These are phyloP conservation scores for Mucor saturninus DNA, from an alignment of 371 early-diverging fungal species.

Conservation along the genomic window DNA sequence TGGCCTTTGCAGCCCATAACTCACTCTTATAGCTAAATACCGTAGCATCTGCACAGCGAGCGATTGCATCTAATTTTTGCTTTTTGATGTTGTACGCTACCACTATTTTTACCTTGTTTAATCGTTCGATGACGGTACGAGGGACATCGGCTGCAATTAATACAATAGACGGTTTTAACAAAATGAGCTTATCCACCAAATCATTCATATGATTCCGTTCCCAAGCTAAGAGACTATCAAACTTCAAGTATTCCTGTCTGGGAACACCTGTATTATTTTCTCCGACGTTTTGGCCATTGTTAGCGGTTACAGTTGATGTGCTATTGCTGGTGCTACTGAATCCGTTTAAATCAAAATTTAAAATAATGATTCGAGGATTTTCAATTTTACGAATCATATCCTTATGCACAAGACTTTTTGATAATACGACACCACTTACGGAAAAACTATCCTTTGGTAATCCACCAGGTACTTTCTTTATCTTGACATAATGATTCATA, in stretches of 20 bases:
- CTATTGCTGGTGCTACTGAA: constrained; percentile 41
- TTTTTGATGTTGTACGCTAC: constrained; percentile 86
- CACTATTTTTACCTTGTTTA: constrained; percentile 77
- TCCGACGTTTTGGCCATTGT: neutral
- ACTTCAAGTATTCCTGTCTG: constrained; percentile 28
- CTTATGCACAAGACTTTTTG: constrained; percentile 90
- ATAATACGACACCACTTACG: constrained; percentile 83
- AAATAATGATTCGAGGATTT: constrained; percentile 80
- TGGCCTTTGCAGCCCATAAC: constrained; percentile 62
- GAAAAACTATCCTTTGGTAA: constrained; percentile 75
- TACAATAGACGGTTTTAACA: constrained; percentile 78
- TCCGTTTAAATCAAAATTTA: constrained; percentile 88
- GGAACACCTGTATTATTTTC: constrained; percentile 2
- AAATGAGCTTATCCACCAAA: constrained; percentile 76
- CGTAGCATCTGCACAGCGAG: constrained; percentile 84
- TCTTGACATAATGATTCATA: constrained; percentile 87
- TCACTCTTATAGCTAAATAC: constrained; percentile 82
- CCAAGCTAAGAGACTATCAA: constrained; percentile 80
- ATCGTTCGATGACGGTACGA: constrained; percentile 78
- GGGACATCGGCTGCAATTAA: constrained; percentile 80
- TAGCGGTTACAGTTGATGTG: constrained; percentile 3
- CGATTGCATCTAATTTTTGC: constrained; percentile 77
- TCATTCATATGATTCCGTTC: constrained; percentile 81
- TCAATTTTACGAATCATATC: constrained; percentile 73
- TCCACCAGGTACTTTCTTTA: constrained; percentile 92